Evolutionary conservation across 2,329 filamentous ascomycete genomes (phyloP).

Genomic region (Didymella pomorum): DNA sequence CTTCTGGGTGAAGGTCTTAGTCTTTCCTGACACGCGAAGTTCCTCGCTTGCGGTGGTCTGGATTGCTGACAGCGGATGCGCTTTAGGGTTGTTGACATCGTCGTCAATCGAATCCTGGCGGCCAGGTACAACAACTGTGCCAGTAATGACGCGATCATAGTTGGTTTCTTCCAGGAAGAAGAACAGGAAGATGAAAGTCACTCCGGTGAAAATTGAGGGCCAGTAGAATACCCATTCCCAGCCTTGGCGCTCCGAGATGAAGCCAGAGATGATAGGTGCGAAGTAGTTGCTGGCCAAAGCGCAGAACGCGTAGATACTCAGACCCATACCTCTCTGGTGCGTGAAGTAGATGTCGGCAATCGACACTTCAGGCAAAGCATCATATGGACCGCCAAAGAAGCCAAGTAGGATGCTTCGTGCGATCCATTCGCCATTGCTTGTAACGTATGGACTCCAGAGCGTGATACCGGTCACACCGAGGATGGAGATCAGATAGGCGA

Average conservation of each 20-base stretch:
- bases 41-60: constrained; percentile 26
- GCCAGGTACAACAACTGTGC: constrained; percentile 7
- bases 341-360: constrained; percentile 54
- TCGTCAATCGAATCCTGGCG: neutral
- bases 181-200: constrained; percentile 62
- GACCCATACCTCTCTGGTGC: constrained; percentile 44
- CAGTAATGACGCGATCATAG: constrained; percentile 53
- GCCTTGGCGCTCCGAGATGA: constrained; percentile 47
- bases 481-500: constrained; percentile 57
- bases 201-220: constrained; percentile 62
- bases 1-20: constrained; percentile 32
- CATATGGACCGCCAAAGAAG: constrained; percentile 58
- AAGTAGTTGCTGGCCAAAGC: constrained; percentile 49
- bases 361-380: constrained; percentile 59
- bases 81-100: constrained; percentile 5
- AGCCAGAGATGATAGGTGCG: constrained; percentile 48
- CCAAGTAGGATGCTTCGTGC: constrained; percentile 58
- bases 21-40: constrained; percentile 2
- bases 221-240: constrained; percentile 56
- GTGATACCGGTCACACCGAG: constrained; percentile 51
- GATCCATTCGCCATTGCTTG: constrained; percentile 57
- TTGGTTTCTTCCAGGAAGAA: constrained; percentile 70
- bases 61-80: constrained; percentile 24
- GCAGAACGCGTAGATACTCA: constrained; percentile 45
- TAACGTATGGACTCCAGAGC: constrained; percentile 56